Conservation (phyloP, 768 basidiomycete genomes). For the Royoungia palumana region DNA sequence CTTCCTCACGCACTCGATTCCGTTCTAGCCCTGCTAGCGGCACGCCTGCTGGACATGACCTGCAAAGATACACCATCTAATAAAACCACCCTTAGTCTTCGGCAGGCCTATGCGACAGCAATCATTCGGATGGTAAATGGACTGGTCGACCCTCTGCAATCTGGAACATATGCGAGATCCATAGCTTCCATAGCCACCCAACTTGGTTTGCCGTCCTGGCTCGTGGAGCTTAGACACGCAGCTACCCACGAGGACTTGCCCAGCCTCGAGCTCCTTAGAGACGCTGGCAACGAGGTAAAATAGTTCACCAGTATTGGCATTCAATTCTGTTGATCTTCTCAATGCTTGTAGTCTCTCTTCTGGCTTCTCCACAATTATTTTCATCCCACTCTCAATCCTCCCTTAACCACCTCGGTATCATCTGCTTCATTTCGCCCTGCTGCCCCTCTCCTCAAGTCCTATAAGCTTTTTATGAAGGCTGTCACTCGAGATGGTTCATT, state of each 20-base stretch:
- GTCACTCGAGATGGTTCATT: constrained; percentile 65
- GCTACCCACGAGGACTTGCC: constrained; percentile 96
- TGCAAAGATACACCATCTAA: constrained; percentile 13
- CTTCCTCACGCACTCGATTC: constrained; percentile 85
- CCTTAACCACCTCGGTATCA: constrained; percentile 33
- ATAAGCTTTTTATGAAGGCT: constrained; percentile 66
- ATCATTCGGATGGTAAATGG: constrained; percentile 91
- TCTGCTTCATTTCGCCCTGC: constrained; percentile 50
- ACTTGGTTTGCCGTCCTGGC: constrained; percentile 80
- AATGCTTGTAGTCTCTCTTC: constrained; percentile 56
- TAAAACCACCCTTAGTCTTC: constrained; percentile 46
- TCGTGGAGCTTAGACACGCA: constrained; percentile 91
- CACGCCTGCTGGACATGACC: constrained; percentile 52
- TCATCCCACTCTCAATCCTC: constrained; percentile 66
- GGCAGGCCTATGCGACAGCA: constrained; percentile 78
- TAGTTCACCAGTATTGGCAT: constrained; percentile 2
- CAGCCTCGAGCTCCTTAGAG: constrained; percentile 71
- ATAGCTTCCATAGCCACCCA: constrained; percentile 87
- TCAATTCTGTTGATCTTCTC: constrained; percentile 2
- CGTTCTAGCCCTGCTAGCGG: constrained; percentile 57
- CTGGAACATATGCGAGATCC: constrained; percentile 83
- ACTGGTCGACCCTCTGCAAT: constrained; percentile 90
- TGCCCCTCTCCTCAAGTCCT: constrained; percentile 64
- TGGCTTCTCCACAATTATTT: constrained; percentile 89
- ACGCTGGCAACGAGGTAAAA: constrained; percentile 68